Evolutionary conservation across 2,329 filamentous ascomycete genomes (phyloP), one percentile per base, ranked within the genome.

Genomic region (Lasiodiplodia theobromae): DNA sequence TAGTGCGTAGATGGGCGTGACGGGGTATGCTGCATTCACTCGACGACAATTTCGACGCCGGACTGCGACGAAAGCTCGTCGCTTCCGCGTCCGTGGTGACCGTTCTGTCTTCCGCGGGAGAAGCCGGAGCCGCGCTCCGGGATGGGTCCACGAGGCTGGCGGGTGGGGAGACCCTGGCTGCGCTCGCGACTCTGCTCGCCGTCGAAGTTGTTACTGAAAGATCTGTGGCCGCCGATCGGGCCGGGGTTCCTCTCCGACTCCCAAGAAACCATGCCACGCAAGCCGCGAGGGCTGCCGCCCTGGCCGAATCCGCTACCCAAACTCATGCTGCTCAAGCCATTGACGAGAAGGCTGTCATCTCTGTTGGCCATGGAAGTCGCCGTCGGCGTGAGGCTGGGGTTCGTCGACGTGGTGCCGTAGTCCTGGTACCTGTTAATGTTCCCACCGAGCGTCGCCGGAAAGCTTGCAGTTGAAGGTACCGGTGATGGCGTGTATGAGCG

Each of bases 401-500:
- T 91, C 75, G 86, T 89, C 52, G 88, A 88, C 37, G 87, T 84
- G 44, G 82, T 85, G 72, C 84, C 84, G 72, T 90, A 86, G 69
- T 76, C 77, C 47, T 88, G 87, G 71, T 90, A 86, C 67, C 88
- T 86, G 56, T 87, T 83, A 67, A 89, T 87, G 73, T 89, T 90
- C 71, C 86, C 85, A 74, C 85, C 85, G 62, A 93, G 83, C 70
- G 86, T 87, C 71, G 88, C 88, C 67, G 93, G 90, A 77, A 96
- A 97, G 83, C 93, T 96, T 6, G 93, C 93, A 21, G 93, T 93
- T 14, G 96, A 97, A 8, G 91, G 91, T 3, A 92, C 95, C 6
- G 96, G 95, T 73, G 95, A 98, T 12, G 95, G 95, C 18, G 94
- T 97, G 82, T 96, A 97, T 1, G 94, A 97, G 72, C 95, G 92